Percentiles rank a stretch among this genome's conserved stretches.
Evolutionary conservation across 192 early-diverging fungal species (phyloP).

Genomic region (Dispira simplex): DNA sequence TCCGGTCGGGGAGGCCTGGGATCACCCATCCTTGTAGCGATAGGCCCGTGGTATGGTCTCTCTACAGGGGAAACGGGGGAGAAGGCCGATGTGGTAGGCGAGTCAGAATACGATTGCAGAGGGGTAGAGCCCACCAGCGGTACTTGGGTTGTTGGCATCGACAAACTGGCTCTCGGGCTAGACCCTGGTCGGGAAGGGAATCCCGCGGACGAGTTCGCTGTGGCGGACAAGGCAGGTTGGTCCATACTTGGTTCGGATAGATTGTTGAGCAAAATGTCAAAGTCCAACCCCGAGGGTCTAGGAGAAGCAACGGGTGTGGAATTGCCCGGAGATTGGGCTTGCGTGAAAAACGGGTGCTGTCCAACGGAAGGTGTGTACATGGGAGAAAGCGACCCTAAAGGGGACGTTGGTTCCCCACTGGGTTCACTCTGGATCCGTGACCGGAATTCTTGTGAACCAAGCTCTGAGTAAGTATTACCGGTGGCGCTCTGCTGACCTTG

Average conservation of each 20-base stretch:
- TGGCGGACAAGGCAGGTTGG: not conserved
- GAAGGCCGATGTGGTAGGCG: no score
- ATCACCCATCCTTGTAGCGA: no score
- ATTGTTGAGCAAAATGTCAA: conserved; percentile 3
- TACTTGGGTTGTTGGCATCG: not conserved
- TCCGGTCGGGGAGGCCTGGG: no score
- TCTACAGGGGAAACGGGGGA: no score
- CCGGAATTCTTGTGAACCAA: not conserved
- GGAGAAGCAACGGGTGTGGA: not conserved
- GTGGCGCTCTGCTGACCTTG: conserved; percentile 12
- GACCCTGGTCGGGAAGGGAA: not conserved
- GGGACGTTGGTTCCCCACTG: no score
- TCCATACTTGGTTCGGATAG: not conserved
- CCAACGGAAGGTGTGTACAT: not conserved
- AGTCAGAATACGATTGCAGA: not conserved
- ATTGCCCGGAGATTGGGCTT: not conserved
- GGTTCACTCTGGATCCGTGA: not conserved
- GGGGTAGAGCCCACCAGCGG: not conserved
- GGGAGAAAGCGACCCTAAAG: no score
- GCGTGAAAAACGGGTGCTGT: not conserved
- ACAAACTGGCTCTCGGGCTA: not conserved
- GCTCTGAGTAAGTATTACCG: not conserved
- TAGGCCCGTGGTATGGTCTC: no score
- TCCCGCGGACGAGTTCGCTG: not conserved
- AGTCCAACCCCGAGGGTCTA: conserved; percentile 1